These are phyloP conservation scores for Ogataea salicorniae DNA, from an alignment of 805 yeast genomes.

Conservation along the genomic window DNA sequence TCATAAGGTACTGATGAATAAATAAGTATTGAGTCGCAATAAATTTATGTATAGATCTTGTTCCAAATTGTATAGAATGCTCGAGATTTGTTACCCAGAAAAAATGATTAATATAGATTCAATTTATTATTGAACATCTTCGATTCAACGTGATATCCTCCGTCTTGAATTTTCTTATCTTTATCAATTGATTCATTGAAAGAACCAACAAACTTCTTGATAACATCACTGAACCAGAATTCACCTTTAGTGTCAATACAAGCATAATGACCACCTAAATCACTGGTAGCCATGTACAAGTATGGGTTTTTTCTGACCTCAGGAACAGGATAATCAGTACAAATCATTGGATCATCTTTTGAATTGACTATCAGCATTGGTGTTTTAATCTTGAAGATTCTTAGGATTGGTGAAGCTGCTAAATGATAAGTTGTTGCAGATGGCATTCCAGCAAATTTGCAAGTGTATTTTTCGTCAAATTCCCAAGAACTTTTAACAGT, in stretches of 20 bases:
- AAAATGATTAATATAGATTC: constrained; percentile 6
- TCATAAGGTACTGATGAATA: no score
- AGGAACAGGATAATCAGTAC: constrained; percentile 44
- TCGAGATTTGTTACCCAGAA: not conserved
- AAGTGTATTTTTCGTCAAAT: constrained; percentile 60
- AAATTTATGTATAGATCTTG: no score
- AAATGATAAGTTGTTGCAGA: constrained; percentile 59
- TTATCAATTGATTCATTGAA: constrained; percentile 25
- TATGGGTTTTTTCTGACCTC: constrained; percentile 55
- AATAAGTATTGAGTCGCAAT: no score
- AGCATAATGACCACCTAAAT: constrained; percentile 70
- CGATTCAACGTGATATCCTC: constrained; percentile 16
- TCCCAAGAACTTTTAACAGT: constrained; percentile 40
- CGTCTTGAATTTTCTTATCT: constrained; percentile 11
- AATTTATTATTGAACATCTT: constrained; percentile 14
- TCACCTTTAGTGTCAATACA: constrained; percentile 39
- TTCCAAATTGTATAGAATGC: no score
- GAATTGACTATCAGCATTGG: constrained; percentile 61
- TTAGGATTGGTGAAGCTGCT: constrained; percentile 56
- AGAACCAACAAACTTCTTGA: constrained; percentile 35
- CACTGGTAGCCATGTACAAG: constrained; percentile 49
- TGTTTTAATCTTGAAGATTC: constrained; percentile 50
- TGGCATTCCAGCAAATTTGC: constrained; percentile 57
- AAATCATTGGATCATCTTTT: constrained; percentile 63
- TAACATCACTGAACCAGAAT: constrained; percentile 43